phyloP scores from a whole-genome alignment of 2,329 filamentous ascomycete species.

The Diaporthe helianthi region DNA sequence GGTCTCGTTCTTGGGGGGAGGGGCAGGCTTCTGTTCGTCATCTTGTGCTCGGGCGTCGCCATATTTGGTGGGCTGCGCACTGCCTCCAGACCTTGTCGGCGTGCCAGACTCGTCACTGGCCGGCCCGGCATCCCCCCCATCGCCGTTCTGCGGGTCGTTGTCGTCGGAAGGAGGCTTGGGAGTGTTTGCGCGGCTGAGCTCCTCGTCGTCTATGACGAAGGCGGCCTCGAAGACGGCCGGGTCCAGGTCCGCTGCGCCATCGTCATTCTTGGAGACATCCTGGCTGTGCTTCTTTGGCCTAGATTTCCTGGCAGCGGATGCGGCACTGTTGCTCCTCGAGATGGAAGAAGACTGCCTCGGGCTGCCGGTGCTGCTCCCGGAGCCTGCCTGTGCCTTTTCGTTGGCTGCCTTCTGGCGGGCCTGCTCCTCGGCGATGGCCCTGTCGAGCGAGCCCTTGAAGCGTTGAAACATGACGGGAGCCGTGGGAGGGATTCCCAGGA shows the following conservation, averaged over 20 bases:
- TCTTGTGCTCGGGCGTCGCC: slow-evolving; percentile 29
- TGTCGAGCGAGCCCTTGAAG: slow-evolving; percentile 84
- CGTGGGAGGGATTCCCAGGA: not conserved
- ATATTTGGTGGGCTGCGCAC: slow-evolving; percentile 34
- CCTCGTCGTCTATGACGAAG: slow-evolving; percentile 86
- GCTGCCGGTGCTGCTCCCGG: slow-evolving; percentile 39
- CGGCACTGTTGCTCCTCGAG: slow-evolving; percentile 45
- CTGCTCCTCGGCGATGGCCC: slow-evolving; percentile 90
- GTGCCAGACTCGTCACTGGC: slow-evolving; percentile 26
- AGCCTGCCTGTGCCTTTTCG: slow-evolving; percentile 50
- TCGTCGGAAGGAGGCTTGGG: slow-evolving; percentile 29
- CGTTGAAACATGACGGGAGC: slow-evolving; percentile 57
- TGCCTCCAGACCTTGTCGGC: slow-evolving; percentile 37
- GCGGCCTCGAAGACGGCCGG: slow-evolving; percentile 87
- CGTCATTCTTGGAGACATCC: slow-evolving; percentile 42
- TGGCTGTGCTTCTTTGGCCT: slow-evolving; percentile 52
- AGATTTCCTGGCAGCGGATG: slow-evolving; percentile 44
- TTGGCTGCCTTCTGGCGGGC: slow-evolving; percentile 70
- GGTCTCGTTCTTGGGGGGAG: slow-evolving; percentile 37
- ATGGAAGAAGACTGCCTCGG: slow-evolving; percentile 51
- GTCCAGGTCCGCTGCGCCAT: slow-evolving; percentile 68
- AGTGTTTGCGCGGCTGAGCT: slow-evolving; percentile 48
- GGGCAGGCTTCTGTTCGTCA: slow-evolving; percentile 29
- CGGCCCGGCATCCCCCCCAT: slow-evolving; percentile 31
- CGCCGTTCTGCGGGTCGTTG: slow-evolving; percentile 28